phyloP scores from a whole-genome alignment of 1,284 basidiomycete species.

The Boletus putidus region DNA sequence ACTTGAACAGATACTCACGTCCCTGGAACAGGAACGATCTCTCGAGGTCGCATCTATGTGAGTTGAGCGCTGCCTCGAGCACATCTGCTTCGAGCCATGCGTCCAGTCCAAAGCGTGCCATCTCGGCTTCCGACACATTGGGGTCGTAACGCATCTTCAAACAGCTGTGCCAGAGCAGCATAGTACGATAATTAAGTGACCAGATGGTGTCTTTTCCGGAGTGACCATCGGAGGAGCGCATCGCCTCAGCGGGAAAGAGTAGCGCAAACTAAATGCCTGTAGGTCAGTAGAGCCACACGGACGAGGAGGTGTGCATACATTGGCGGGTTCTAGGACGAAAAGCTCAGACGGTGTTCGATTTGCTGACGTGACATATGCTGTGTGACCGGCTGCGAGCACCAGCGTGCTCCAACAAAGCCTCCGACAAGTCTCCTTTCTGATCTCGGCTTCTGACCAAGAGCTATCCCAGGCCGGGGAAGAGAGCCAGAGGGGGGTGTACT shows the following conservation, averaged over 20 bases:
- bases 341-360: conserved; percentile 47
- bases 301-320: conserved; percentile 47
- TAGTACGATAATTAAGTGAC: conserved; percentile 67
- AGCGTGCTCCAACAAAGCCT: conserved; percentile 70
- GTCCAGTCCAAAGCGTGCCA: conserved; percentile 60
- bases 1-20: conserved; percentile 76
- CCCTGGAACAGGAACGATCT: conserved; percentile 66
- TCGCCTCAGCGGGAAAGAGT: conserved; percentile 67
- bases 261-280: conserved; percentile 54
- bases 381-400: conserved; percentile 61
- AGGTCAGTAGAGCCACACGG: conserved; percentile 9
- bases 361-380: conserved; percentile 56
- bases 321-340: conserved; percentile 63
- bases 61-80: conserved; percentile 61
- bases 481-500: conserved; percentile 62
- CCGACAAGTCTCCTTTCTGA: conserved; percentile 69
- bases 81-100: conserved; percentile 72
- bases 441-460: conserved; percentile 59
- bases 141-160: conserved; percentile 54
- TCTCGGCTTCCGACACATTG: conserved; percentile 46
- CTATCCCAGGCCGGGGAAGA: conserved; percentile 63
- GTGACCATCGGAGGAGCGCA: conserved; percentile 37
- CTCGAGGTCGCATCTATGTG: conserved; percentile 66
- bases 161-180: conserved; percentile 72
- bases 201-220: conserved; percentile 65